Evolutionary conservation across 2,329 filamentous ascomycete genomes (phyloP).

Genomic region (Fusarium sp.): DNA sequence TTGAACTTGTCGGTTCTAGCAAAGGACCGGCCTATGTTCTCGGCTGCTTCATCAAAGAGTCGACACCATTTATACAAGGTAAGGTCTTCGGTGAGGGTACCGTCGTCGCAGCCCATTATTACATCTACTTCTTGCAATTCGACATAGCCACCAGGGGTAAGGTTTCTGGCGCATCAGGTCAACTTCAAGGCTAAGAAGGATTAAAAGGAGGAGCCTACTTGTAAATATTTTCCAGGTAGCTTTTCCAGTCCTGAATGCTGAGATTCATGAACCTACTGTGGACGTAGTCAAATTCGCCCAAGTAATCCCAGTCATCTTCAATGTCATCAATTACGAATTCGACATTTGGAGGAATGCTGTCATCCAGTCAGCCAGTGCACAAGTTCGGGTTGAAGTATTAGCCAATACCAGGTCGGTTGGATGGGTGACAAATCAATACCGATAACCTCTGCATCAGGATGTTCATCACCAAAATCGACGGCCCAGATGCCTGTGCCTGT

Average conservation of each 20-base stretch:
- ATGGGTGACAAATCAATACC: conserved; percentile 12
- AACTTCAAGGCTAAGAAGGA: not conserved
- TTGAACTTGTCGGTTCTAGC: conserved; percentile 41
- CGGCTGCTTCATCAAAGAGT: conserved; percentile 49
- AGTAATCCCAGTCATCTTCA: not conserved
- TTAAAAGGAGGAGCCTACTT: not conserved
- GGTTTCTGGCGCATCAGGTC: conserved; percentile 10
- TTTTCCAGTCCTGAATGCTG: conserved; percentile 5
- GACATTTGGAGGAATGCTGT: conserved; percentile 7
- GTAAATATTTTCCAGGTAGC: not conserved
- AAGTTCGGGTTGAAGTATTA: not conserved
- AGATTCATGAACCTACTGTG: conserved; percentile 20
- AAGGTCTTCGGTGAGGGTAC: conserved; percentile 33
- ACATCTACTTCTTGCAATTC: conserved; percentile 43
- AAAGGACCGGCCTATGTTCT: conserved; percentile 49
- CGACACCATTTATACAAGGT: conserved; percentile 45
- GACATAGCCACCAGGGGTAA: conserved; percentile 35
- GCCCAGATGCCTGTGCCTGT: conserved; percentile 16
- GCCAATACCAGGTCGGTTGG: conserved; percentile 5
- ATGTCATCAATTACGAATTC: conserved; percentile 8
- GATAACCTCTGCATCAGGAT: not conserved
- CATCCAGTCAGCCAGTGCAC: not conserved
- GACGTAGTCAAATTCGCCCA: conserved; percentile 6
- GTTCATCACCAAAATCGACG: conserved; percentile 14
- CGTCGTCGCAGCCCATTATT: conserved; percentile 33